Evolutionary conservation across 805 yeast genomes (phyloP), one percentile per base, ranked within the genome.

Genomic region (Pichia gijzeniarum): DNA sequence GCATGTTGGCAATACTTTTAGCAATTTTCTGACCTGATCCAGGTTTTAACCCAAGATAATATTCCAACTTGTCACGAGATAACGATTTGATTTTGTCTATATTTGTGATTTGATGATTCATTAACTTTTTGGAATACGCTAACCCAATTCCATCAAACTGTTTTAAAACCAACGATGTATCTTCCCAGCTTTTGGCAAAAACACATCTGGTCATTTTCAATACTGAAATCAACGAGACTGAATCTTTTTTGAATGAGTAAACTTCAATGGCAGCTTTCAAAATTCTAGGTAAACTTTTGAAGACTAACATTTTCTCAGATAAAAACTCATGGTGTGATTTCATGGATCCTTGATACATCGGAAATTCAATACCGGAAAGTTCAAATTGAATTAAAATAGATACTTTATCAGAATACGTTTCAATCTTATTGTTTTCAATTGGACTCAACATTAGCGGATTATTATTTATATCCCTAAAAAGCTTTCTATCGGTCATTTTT

Each of bases 121-220:
- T 58, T 42, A 75, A 60, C 38, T 65, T 68, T 34, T 70, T 58
- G 0, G 71, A 68, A 21, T 69, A 60, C 0, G 63, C 68, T 2
- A 67, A 47, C 0, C 77, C 80, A 18, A 77, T 58, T 5, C 72
- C 74, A 22, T 70, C 71, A 10, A 77, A 43, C 45, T 77, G 82
- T 40, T 70, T 57, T n/a, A 77, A 54, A 4, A 68, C 69, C 55
- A 67, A 63, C 0, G 73, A 56, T 0, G 71, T 54, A 42, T 68
- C 70, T 48, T 75, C 80, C 83, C 83, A 77, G 14, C 77, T 66
- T 47, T 62, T 65, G 0, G 76, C 74, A 38, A 55, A 57, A 1
- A 74, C 45, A 35, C 73, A 69, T 44, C 79, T 58, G 3, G 57
- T 51, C 7, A 78, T 48, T 38, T 58, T 60, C 6, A 76, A 51